Percentiles rank a stretch among this genome's conserved stretches.
Evolutionary conservation across 129 eudicot species (phyloP).

Genomic region (Ambrosia artemisiifolia): DNA sequence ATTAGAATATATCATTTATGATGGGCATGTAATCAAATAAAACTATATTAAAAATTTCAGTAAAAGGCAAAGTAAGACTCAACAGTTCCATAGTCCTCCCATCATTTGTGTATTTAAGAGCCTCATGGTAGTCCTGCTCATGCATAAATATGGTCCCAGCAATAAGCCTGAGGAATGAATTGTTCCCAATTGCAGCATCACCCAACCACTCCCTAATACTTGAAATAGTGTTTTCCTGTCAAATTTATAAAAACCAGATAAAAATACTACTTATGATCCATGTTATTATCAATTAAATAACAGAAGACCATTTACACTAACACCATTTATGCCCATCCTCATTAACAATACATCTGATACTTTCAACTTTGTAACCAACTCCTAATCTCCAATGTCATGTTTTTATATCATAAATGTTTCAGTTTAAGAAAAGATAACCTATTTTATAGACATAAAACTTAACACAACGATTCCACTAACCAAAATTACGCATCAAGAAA

Average conservation of each 20-base stretch:
- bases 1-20: not conserved
- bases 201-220: slow-evolving; percentile 82
- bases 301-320: not conserved
- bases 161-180: slow-evolving; percentile 71
- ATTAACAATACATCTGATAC: slow-evolving; percentile 5
- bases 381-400: not conserved
- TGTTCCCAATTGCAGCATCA: slow-evolving; percentile 84
- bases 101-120: slow-evolving; percentile 77
- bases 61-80: slow-evolving; percentile 43
- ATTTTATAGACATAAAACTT: not conserved
- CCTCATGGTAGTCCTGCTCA: slow-evolving; percentile 87
- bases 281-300: no score
- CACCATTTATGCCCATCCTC: not conserved
- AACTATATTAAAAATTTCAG: not conserved
- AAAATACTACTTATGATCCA: not conserved
- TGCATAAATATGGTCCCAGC: slow-evolving; percentile 88
- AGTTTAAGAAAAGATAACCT: not conserved
- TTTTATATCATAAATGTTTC: not conserved
- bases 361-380: slow-evolving; percentile 7
- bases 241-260: slow-evolving; percentile 3
- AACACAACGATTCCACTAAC: not conserved
- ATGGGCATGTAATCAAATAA: not conserved
- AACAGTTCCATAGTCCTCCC: slow-evolving; percentile 93
- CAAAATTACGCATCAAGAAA: slow-evolving; percentile 10
- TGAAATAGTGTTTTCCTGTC: slow-evolving; percentile 58